Base-by-base conservation (phyloP, 306 rosid species). In the Sophora flavescens region DNA sequence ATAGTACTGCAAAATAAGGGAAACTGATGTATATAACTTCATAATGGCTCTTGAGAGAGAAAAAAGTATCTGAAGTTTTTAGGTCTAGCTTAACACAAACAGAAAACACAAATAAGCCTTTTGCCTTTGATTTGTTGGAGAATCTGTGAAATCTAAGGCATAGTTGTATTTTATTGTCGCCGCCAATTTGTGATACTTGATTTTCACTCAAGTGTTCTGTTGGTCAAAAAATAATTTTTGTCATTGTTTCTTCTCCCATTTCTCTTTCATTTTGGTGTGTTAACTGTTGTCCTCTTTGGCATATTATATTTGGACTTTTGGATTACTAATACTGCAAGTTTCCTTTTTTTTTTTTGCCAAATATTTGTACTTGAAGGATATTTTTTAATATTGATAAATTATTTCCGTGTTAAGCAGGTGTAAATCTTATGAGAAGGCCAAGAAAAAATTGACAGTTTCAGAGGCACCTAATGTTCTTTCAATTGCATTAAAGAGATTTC, bases 401-500 rank as follows among this genome's bases (percentile, higher is more conserved):
- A 26, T 51, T 59, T 50, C 73, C 33, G 1, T 79, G 57, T 73
- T 72, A 44, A 79, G 78, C 86, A 93, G 98, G 68, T 93, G 98
- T 88, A 89, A 93, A 83, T 85, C 96, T 83, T 91, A 89, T 58
- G 92, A 88, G 91, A 93, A 87, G 83, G 98, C 98, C 62, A 93
- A 93, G 84, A 93, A 93, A 93, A 90, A 91, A 78, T 73, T 93
- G 86, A 89, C 94, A 70, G 83, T 93, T 78, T 82, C 85, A 61
- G 98, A 93, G 83, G 98, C 97, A 68, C 96, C 97, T 47, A 93
- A 93, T 79, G 86, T 89, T 78, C 98, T 93, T 80, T 91, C 98
- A 10, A 81, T 93, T 80, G 97, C 93, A 68, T 78, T 93, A 17
- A 93, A 93, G 90, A 87, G 98, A 79, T 93, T 93, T 80, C 92